Evolutionary conservation across 1,139 yeast species (phyloP), one percentile per base, ranked within the genome.

Genomic region (Kluyveromyces sp.): DNA sequence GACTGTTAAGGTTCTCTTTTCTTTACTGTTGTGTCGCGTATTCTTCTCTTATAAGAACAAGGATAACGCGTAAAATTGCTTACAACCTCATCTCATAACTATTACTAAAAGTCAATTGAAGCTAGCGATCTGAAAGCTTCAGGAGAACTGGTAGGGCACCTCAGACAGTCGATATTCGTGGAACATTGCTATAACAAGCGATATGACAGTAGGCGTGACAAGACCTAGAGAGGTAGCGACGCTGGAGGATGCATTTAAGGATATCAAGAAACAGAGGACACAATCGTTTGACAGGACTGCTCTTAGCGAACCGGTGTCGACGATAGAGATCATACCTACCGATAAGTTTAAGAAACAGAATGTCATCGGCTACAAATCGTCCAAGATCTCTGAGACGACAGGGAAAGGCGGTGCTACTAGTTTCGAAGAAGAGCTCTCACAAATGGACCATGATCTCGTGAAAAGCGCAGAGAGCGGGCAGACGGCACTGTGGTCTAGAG

Each of bases 351-450:
- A 49, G 25, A 60, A 60, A 43, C 57, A 47, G 28, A 58, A 54
- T 8, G 49, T 57, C 9, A 59, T 57, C 40, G 57, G 63, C 0
- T 65, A 57, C 42, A 56, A 55, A 19, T 50, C 57, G 4, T 57
- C 57, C 30, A 43, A 52, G 50, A 22, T 33, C 6, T 11, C 34
- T 15, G 28, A 39, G 4, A 49, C 62, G 0, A 45, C 49, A 6
- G 42, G 45, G 17, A 38, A 20, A 4, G 56, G 56, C 0, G 80
- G 74, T 50, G 78, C 80, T 2, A 76, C 87, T 15, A 69, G 70
- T 28, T 83, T 83, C 57, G 92, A 83, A 58, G 67, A 74, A 51
- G 86, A 83, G 53, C 67, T 83, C 48, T 61, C 77, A 16, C 67
- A 69, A 11, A 80, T 83, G 85, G 75, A 80, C 20, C 65, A 61